Percentiles rank a stretch among this genome's conserved stretches.
Evolutionary conservation across 1,284 basidiomycete genomes (phyloP).

Genomic region (Trametes versicolor): DNA sequence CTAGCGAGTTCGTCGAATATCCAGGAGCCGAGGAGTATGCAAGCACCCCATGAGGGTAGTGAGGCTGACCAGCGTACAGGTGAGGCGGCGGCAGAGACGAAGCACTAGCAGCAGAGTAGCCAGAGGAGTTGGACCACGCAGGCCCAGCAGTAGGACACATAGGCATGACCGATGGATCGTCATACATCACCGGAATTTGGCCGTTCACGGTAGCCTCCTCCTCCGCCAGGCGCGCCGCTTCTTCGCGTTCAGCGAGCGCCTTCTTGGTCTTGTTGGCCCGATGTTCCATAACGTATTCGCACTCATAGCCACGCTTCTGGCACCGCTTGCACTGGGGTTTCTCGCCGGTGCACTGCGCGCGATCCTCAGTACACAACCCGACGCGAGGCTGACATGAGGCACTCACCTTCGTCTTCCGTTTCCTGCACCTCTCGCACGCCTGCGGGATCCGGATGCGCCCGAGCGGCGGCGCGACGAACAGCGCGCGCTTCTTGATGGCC

Average conservation of each 20-base stretch:
- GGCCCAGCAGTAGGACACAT: slow-evolving; percentile 12
- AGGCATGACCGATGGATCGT: background rate
- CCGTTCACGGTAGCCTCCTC: background rate
- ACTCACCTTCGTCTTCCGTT: slow-evolving; percentile 35
- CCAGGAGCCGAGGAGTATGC: slow-evolving; percentile 4
- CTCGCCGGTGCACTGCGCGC: slow-evolving; percentile 31
- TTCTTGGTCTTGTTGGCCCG: slow-evolving; percentile 32
- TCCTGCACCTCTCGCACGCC: slow-evolving; percentile 36
- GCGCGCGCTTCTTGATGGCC: slow-evolving; percentile 12
- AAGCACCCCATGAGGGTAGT: slow-evolving; percentile 1
- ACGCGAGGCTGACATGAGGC: background rate
- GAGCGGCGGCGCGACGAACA: slow-evolving; percentile 19
- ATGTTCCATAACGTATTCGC: slow-evolving; percentile 35
- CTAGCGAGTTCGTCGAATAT: background rate
- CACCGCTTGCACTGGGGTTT: slow-evolving; percentile 34
- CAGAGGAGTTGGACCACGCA: slow-evolving; percentile 19
- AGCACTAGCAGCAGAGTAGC: slow-evolving; percentile 13
- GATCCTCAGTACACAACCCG: background rate
- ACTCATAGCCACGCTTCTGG: slow-evolving; percentile 19
- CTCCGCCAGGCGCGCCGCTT: slow-evolving; percentile 2
- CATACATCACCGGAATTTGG: background rate
- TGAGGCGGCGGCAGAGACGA: slow-evolving; percentile 16
- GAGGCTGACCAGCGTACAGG: slow-evolving; percentile 1
- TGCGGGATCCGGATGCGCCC: slow-evolving; percentile 27
- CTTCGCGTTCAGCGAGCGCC: slow-evolving; percentile 17